phyloP scores from a whole-genome alignment of 129 eudicot species.

The Dittrichia graveolens region DNA sequence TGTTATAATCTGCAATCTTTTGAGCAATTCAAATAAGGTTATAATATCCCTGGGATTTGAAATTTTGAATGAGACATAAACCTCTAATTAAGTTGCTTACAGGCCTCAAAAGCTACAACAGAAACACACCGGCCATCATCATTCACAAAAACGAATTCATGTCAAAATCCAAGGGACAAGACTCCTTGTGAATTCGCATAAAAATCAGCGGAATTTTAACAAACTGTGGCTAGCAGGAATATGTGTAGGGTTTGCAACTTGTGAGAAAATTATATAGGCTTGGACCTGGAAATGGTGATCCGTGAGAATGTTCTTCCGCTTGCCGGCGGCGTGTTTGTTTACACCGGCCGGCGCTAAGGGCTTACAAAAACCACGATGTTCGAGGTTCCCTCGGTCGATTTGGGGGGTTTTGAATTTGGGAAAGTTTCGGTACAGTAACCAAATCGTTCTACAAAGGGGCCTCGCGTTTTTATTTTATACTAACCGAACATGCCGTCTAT shows the following conservation, averaged over 20 bases:
- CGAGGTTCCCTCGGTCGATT: too few species aligned
- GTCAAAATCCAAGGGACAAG: not conserved
- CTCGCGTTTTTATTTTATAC: too few species aligned
- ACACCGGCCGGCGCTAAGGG: not conserved
- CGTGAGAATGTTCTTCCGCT: not conserved
- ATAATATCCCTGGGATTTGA: too few species aligned
- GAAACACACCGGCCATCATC: conserved; percentile 1
- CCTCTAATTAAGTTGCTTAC: too few species aligned
- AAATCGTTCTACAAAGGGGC: too few species aligned
- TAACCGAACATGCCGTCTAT: too few species aligned
- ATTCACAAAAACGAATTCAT: not conserved
- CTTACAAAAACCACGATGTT: not conserved
- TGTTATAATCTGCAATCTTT: not conserved
- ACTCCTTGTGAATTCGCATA: not conserved
- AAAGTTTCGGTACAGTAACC: too few species aligned
- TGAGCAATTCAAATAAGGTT: not conserved
- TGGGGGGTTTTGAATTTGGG: too few species aligned
- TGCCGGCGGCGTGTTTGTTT: not conserved
- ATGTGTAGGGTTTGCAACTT: not conserved
- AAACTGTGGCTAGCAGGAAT: not conserved
- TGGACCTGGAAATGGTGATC: conserved; percentile 3
- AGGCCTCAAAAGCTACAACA: not conserved
- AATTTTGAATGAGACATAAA: too few species aligned
- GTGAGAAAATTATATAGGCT: not conserved
- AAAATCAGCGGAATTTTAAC: not conserved